Percentiles rank a stretch among this genome's conserved stretches.
Evolutionary conservation across 805 yeast species (phyloP).

Genomic region (Ogataea dorogensis): DNA sequence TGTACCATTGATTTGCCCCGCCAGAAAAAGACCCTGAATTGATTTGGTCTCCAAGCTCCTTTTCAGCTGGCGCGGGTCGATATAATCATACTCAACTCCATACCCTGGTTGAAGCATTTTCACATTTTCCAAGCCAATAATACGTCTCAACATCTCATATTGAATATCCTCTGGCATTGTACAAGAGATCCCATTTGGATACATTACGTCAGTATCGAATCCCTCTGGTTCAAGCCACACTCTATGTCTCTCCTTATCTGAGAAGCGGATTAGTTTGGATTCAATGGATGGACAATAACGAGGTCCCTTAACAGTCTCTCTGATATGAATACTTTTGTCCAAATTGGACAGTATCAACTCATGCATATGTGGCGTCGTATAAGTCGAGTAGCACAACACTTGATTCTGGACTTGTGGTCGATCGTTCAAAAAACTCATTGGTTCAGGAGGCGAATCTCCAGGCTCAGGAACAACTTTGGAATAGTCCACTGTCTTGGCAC

Average conservation of each 20-base stretch:
- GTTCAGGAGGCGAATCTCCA: constrained; percentile 82
- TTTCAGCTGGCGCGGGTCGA: constrained; percentile 86
- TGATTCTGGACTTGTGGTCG: constrained; percentile 60
- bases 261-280: constrained; percentile 77
- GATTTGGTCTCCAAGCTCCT: constrained; percentile 78
- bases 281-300: constrained; percentile 97
- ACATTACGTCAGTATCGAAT: constrained; percentile 76
- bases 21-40: constrained; percentile 75
- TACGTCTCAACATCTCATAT: constrained; percentile 63
- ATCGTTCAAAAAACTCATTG: constrained; percentile 85
- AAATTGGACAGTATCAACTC: constrained; percentile 65
- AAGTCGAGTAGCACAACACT: constrained; percentile 70
- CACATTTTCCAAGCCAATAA: constrained; percentile 87
- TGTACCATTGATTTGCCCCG: constrained; percentile 98
- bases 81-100: constrained; percentile 98
- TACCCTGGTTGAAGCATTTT: constrained; percentile 93
- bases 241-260: constrained; percentile 71
- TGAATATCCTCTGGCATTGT: constrained; percentile 97
- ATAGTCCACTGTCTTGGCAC: constrained; percentile 69
- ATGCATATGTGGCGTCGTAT: constrained; percentile 75
- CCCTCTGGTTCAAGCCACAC: constrained; percentile 99
- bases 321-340: constrained; percentile 81
- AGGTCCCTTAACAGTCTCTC: constrained; percentile 95
- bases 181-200: constrained; percentile 94
- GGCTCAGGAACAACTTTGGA: constrained; percentile 59